These are phyloP conservation scores for Tylopilus cervinicoccineus DNA, from an alignment of 768 basidiomycete species.

Conservation along the genomic window DNA sequence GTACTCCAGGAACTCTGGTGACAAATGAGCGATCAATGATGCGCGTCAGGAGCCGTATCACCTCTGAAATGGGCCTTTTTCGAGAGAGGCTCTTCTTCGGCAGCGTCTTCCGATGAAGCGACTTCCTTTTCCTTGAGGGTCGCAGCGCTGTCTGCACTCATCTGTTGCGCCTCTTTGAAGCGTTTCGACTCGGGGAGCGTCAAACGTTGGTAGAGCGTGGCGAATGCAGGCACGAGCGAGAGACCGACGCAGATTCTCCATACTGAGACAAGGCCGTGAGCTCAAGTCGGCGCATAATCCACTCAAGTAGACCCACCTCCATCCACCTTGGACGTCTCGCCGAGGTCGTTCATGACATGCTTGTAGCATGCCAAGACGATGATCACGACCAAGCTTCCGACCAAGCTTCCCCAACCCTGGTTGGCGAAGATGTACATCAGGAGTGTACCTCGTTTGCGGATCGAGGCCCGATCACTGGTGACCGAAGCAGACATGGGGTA, in stretches of 20 bases:
- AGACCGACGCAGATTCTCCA: constrained; percentile 77
- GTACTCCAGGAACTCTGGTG: constrained; percentile 57
- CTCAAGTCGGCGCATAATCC: not conserved
- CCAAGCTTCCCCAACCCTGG: constrained; percentile 74
- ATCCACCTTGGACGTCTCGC: constrained; percentile 61
- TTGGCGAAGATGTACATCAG: constrained; percentile 75
- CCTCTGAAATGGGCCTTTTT: constrained; percentile 54
- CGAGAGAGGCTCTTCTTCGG: constrained; percentile 17
- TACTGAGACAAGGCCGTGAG: constrained; percentile 30
- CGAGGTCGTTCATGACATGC: constrained; percentile 54
- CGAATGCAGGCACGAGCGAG: constrained; percentile 71
- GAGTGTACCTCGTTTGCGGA: constrained; percentile 67
- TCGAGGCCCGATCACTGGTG: constrained; percentile 60
- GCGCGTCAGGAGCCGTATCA: constrained; percentile 10
- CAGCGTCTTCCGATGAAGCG: not conserved
- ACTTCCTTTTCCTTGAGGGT: constrained; percentile 32
- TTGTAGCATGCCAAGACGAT: constrained; percentile 64
- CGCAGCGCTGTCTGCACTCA: constrained; percentile 22
- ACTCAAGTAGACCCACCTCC: constrained; percentile 48
- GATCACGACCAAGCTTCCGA: constrained; percentile 59
- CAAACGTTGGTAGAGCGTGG: constrained; percentile 70
- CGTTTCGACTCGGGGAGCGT: constrained; percentile 68
- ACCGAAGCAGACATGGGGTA: constrained; percentile 75
- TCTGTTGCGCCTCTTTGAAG: constrained; percentile 39
- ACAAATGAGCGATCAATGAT: not conserved